Percentiles rank a stretch among this genome's conserved stretches.
Conservation (phyloP, 208 protist species). For the Crithidia bombi region DNA sequence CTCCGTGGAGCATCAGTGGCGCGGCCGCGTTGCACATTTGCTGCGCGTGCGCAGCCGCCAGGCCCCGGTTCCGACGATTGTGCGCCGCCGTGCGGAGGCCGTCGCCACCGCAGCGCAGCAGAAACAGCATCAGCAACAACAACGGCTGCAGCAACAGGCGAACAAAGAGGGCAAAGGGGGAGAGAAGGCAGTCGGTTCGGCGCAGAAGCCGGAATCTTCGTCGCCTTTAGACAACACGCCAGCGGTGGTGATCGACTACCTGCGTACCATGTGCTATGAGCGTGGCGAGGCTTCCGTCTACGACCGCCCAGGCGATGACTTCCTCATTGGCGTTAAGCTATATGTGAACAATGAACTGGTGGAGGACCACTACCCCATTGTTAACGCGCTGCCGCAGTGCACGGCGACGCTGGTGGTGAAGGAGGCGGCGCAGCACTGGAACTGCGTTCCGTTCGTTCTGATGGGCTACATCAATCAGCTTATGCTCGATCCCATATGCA, state of each 20-base stretch:
- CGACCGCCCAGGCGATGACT: conserved; percentile 60
- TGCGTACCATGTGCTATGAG: conserved; percentile 23
- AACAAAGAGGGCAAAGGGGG: background rate
- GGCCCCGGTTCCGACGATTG: conserved; percentile 26
- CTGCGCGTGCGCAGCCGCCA: conserved; percentile 33
- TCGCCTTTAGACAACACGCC: background rate
- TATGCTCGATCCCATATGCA: conserved; percentile 47
- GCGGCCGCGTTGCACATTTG: conserved; percentile 57
- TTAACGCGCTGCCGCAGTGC: conserved; percentile 59
- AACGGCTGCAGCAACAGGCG: background rate
- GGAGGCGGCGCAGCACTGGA: conserved; percentile 69
- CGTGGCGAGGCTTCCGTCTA: conserved; percentile 50
- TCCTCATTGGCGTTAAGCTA: conserved; percentile 67
- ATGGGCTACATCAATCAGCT: conserved; percentile 67
- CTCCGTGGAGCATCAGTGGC: conserved; percentile 77
- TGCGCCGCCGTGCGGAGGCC: conserved; percentile 27
- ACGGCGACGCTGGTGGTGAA: conserved; percentile 60
- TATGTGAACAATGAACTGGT: conserved; percentile 73
- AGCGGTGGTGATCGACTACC: conserved; percentile 11
- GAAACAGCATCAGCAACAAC: background rate
- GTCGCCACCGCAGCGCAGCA: background rate
- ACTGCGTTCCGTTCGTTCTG: conserved; percentile 71
- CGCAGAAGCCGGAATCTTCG: background rate
- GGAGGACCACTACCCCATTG: conserved; percentile 60
- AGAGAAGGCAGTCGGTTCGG: background rate